Conservation (phyloP, 2,329 filamentous ascomycete genomes). For the Verticillium klebahnii region DNA sequence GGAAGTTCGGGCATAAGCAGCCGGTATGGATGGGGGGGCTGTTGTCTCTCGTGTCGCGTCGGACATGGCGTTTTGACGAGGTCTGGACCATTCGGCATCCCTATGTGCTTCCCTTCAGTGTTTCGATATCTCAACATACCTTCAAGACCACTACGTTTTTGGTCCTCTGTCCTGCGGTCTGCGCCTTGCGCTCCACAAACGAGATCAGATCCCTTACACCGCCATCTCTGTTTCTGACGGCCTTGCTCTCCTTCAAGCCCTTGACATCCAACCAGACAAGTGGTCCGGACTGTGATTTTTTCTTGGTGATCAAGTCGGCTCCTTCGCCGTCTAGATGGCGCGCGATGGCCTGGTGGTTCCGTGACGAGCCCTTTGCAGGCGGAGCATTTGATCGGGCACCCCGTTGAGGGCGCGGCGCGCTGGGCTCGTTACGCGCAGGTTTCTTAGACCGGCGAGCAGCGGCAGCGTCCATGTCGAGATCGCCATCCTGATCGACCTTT, state of each 20-base stretch:
- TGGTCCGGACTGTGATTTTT: constrained; percentile 5
- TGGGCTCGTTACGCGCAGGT: constrained; percentile 19
- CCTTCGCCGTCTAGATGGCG: constrained; percentile 12
- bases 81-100: constrained; percentile 28
- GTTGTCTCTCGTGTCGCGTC: constrained; percentile 29
- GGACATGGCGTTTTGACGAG: constrained; percentile 20
- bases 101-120: constrained; percentile 14
- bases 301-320: constrained; percentile 11
- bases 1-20: constrained; percentile 23
- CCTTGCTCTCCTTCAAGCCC: constrained; percentile 66
- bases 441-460: constrained; percentile 27
- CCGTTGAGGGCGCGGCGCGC: constrained; percentile 22
- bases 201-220: constrained; percentile 60
- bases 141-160: constrained; percentile 65
- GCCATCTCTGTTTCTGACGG: constrained; percentile 59
- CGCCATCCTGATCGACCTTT: constrained; percentile 50
- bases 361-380: neutral
- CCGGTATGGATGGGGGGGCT: constrained; percentile 23
- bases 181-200: constrained; percentile 69
- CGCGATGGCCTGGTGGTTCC: constrained; percentile 7
- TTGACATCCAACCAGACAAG: constrained; percentile 41
- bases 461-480: constrained; percentile 51
- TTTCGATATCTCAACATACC: constrained; percentile 58
- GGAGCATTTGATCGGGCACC: constrained; percentile 18
- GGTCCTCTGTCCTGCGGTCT: constrained; percentile 34